A percentile compares a stretch with the other conserved stretches of the same genome.
These are phyloP conservation scores for Durusdinium trenchii DNA, from an alignment of 73 alveolate species.

Conservation along the genomic window DNA sequence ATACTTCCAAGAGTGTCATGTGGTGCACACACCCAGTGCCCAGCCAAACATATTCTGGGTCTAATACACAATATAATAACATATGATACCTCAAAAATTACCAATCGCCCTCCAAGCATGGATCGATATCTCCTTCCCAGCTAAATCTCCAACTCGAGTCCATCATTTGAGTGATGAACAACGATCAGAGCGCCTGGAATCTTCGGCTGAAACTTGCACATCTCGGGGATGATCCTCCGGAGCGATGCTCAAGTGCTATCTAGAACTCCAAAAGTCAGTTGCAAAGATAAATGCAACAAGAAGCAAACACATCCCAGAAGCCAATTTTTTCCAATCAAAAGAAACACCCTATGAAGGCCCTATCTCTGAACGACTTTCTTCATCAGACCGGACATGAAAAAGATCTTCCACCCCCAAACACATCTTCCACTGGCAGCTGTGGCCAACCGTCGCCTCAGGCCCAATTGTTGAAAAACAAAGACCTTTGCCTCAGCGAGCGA, in stretches of 20 bases:
- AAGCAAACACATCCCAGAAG: background rate
- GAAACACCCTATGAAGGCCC: too few species aligned
- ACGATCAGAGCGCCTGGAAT: constrained; percentile 44
- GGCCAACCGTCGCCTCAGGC: background rate
- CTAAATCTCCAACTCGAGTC: too few species aligned
- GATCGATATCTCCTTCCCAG: too few species aligned
- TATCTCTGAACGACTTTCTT: background rate
- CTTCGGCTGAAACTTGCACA: constrained; percentile 39
- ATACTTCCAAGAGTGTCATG: too few species aligned
- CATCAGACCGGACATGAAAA: background rate
- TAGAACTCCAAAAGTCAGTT: background rate
- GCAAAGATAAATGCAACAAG: background rate
- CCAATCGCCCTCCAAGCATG: too few species aligned
- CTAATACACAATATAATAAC: too few species aligned
- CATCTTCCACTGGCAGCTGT: background rate
- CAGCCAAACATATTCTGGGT: too few species aligned
- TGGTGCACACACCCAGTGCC: too few species aligned
- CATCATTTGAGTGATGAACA: too few species aligned
- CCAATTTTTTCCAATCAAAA: background rate
- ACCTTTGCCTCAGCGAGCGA: background rate
- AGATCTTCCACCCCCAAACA: background rate
- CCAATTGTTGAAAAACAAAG: constrained; percentile 52
- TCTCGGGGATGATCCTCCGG: constrained; percentile 27
- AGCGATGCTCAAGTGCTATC: background rate
- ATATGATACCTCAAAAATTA: too few species aligned